These are phyloP conservation scores for Metarhizium guizhouense DNA, from an alignment of 2,329 filamentous ascomycete genomes.

Conservation along the genomic window DNA sequence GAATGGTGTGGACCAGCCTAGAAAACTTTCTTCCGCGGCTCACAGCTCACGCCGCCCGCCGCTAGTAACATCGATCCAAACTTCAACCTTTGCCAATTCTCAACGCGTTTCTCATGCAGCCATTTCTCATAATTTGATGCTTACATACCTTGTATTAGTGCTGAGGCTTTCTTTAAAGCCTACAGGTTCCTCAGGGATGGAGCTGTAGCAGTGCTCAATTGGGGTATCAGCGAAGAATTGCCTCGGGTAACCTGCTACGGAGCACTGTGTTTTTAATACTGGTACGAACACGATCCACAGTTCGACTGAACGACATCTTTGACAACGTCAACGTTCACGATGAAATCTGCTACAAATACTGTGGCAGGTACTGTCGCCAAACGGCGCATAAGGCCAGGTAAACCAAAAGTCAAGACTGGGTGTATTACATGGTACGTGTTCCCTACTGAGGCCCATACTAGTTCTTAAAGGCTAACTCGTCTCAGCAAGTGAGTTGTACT, in stretches of 20 bases:
- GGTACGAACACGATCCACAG: too few relatives aligned
- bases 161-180: too few relatives aligned
- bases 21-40: background rate
- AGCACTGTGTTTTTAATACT: too few relatives aligned
- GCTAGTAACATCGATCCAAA: background rate
- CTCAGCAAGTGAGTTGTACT: slow-evolving; percentile 12
- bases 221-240: too few relatives aligned
- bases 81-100: background rate
- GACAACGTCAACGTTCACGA: background rate
- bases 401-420: slow-evolving; percentile 29
- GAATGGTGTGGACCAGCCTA: background rate
- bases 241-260: too few relatives aligned
- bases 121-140: too few relatives aligned
- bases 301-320: background rate
- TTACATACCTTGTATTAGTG: too few relatives aligned
- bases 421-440: slow-evolving; percentile 29
- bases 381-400: slow-evolving; percentile 24
- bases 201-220: too few relatives aligned
- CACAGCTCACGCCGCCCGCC: background rate
- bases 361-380: background rate
- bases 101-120: too few relatives aligned
- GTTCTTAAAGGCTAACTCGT: background rate
- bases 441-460: background rate
- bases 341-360: background rate
- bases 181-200: too few relatives aligned